Evolutionary conservation across 495 filamentous ascomycete species (phyloP), one percentile per base, ranked within the genome.

Genomic region (Cudoniella acicularis): DNA sequence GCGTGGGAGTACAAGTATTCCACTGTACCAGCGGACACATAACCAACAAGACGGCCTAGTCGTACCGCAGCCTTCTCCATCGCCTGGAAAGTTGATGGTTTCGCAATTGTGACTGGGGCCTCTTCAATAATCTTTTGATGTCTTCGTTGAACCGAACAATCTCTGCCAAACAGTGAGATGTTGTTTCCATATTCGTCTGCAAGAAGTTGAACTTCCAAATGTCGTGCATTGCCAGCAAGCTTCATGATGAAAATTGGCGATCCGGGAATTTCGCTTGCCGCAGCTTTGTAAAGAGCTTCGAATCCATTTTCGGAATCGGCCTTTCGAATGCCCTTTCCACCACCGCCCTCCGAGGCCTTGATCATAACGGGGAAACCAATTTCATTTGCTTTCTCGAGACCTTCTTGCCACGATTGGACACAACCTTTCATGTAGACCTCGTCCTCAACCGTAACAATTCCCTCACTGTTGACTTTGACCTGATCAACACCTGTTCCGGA

Each of bases 241-340:
- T 99, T 97, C 94, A 99, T 99, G 75, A 99, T 92, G 79, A 99
- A 99, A 69, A 99, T 99, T 25, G 94, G 94, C 23, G 95, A 98
- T 42, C 94, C 94, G n/a, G 94, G 94, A 64, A 99, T 96, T 79
- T 99, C 94, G 73, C 86, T 94, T 1, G 93, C 91, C 25, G 95
- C 94, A 25, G 94, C 95, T 65, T 92, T 92, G 79, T 98, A 99
- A 47, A 97, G 77, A 61, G 76, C 74, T 61, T 82, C 77, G 69
- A 99, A 99, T 43, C 88, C 83, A 53, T 92, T 89, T 69, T 96
- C 92, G 24, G 73, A 80, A 52, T 96, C 83, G 57, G 92, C 95
- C 77, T 97, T 98, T 66, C 94, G 89, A 70, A 99, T 99, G 83
- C 94, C 94, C 81, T 99, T 99, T 70, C 94, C 94, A 76, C 94